A percentile compares a stretch with the other conserved stretches of the same genome.
Evolutionary conservation across 148 eudicot genomes (phyloP).

Genomic region (Persicaria maculosa): DNA sequence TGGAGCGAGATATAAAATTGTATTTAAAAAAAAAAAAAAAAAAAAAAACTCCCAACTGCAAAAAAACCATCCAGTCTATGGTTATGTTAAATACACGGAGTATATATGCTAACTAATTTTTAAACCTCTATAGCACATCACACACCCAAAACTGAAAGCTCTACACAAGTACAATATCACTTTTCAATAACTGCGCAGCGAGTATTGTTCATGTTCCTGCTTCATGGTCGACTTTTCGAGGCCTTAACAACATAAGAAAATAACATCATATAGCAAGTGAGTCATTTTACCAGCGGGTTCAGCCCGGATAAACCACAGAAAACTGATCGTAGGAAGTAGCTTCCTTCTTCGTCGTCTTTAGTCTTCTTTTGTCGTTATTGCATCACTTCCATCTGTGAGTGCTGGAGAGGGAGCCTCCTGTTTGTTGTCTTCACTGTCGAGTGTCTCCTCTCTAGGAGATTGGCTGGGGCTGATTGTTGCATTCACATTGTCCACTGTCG

Average conservation of each 20-base stretch:
- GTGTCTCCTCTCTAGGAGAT: conserved; percentile 18
- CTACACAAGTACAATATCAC: background rate
- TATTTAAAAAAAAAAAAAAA: background rate
- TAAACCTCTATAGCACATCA: background rate
- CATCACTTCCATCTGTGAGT: conserved; percentile 20
- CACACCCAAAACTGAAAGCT: conserved; percentile 4
- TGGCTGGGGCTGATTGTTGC: conserved; percentile 18
- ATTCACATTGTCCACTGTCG: conserved; percentile 20
- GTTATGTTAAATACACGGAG: no score
- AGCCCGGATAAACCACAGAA: background rate
- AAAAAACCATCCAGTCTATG: background rate
- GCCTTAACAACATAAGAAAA: background rate
- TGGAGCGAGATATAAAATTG: no score
- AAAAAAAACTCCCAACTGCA: background rate
- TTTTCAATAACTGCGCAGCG: background rate
- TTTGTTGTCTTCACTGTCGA: conserved; percentile 17
- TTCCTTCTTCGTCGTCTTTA: background rate
- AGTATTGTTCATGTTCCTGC: background rate
- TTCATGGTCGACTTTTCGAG: background rate
- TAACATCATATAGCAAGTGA: background rate
- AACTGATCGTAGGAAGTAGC: background rate
- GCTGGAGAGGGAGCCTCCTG: conserved; percentile 18
- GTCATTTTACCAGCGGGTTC: background rate
- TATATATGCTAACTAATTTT: background rate
- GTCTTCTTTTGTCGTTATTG: conserved; percentile 2